These are phyloP conservation scores for Dillenia turbinata DNA, from an alignment of 164 flowering plant genomes.

Conservation along the genomic window DNA sequence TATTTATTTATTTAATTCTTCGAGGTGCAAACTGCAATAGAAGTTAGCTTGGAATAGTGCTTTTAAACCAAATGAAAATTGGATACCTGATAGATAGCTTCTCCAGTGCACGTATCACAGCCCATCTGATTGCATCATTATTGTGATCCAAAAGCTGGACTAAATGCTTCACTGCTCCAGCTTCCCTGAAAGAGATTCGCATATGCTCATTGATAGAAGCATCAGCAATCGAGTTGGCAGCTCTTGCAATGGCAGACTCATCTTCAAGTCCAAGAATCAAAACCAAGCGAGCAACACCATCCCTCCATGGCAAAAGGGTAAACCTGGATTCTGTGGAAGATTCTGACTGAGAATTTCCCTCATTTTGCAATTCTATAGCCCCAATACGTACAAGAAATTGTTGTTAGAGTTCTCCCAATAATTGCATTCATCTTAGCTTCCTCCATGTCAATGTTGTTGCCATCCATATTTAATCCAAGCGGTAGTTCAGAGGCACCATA, in stretches of 20 bases:
- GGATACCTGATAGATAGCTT: constrained; percentile 69
- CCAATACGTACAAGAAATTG: constrained; percentile 88
- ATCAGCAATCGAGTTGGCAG: constrained; percentile 77
- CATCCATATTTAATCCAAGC: constrained; percentile 60
- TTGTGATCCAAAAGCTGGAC: constrained; percentile 45
- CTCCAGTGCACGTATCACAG: constrained; percentile 62
- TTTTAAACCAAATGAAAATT: background rate
- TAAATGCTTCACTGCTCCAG: constrained; percentile 73
- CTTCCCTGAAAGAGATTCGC: constrained; percentile 71
- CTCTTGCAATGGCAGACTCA: constrained; percentile 56
- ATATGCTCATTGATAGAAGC: constrained; percentile 70
- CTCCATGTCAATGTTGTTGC: constrained; percentile 40
- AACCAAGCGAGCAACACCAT: constrained; percentile 88
- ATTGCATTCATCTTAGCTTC: constrained; percentile 71
- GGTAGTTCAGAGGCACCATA: constrained; percentile 83
- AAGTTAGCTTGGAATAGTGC: too few species aligned
- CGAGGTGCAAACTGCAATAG: too few species aligned
- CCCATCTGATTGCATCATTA: constrained; percentile 39
- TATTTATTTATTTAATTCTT: too few species aligned
- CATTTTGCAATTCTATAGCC: constrained; percentile 71
- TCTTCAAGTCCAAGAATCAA: constrained; percentile 83
- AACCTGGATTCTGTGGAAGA: constrained; percentile 17
- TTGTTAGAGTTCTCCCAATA: constrained; percentile 62
- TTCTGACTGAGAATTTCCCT: constrained; percentile 22
- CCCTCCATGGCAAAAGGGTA: constrained; percentile 72